Evolutionary conservation across 228 moss, liverwort and hornwort genomes (phyloP).

Genomic region (Sphagnum fallax): DNA sequence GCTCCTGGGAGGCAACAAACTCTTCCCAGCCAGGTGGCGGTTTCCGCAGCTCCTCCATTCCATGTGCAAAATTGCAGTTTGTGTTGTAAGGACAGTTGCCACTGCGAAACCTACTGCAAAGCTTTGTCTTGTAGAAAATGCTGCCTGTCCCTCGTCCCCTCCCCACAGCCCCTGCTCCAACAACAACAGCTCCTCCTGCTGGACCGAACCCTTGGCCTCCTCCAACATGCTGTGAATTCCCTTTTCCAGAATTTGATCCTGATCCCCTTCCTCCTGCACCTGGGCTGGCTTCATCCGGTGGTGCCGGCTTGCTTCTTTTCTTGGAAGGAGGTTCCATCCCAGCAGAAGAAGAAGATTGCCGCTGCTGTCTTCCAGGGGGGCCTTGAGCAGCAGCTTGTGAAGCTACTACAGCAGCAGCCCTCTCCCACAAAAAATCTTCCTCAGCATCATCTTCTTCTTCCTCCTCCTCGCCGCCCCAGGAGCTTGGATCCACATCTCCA

Average conservation of each 20-base stretch:
- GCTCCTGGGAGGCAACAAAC: constrained; percentile 71
- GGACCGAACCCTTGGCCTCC: constrained; percentile 11
- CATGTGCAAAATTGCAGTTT: constrained; percentile 97
- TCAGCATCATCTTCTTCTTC: constrained; percentile 23
- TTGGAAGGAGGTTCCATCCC: constrained; percentile 47
- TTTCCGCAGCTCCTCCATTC: constrained; percentile 96
- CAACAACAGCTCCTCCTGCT: constrained; percentile 23
- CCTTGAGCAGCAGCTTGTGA: constrained; percentile 15
- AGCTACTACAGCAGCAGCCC: constrained; percentile 7
- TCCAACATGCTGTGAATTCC: constrained; percentile 10
- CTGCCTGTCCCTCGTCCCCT: constrained; percentile 87
- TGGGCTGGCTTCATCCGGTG: constrained; percentile 12
- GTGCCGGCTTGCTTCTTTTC: constrained; percentile 24
- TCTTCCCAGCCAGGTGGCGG: constrained; percentile 98
- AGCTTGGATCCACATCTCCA: constrained; percentile 18
- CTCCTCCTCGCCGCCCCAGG: constrained; percentile 33
- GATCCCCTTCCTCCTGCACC: constrained; percentile 14
- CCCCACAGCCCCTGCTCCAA: constrained; percentile 48
- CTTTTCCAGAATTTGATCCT: constrained; percentile 1
- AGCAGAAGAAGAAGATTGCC: constrained; percentile 2
- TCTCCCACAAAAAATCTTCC: constrained; percentile 11
- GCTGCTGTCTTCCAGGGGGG: constrained; percentile 20
- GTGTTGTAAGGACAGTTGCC: constrained; percentile 93
- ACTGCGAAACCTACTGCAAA: constrained; percentile 86
- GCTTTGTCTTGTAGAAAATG: constrained; percentile 95